Base-by-base conservation (phyloP, 2,329 filamentous ascomycete species). In the Alternaria hordeiaustralica region DNA sequence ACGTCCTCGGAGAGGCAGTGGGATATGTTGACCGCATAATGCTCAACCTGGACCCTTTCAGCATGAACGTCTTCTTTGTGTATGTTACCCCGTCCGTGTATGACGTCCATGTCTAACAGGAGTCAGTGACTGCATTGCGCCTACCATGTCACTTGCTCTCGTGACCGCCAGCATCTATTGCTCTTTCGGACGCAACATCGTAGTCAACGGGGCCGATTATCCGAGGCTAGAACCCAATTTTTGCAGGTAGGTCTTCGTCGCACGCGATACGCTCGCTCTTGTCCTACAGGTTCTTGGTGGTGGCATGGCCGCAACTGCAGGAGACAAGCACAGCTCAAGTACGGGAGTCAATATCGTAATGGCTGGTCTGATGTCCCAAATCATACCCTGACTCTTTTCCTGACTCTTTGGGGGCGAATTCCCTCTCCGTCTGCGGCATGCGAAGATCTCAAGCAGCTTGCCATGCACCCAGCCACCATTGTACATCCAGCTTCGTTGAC, bases 231-330 rank as follows among this genome's bases (percentile, higher is more conserved):
- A 66, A 53, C 74, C 71, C 3, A 73, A 71, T 36, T 60, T 83
- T 44, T 88, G 87, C 73, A 87, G 86, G 11, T 84, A 84, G 75
- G 81, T 88, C 61, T 89, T 89, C 76, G 83, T 89, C 64, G 75
- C 79, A 36, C 87, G 84, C 70, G 87, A 89, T 67, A 63, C 88
- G 25, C 70, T 87, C 47, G 84, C 84, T n/a, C 82, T 89, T n/a
- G 64, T 87, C 25, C 76, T 88, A 12, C 87, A 89, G 74, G 86
- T 84, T 4, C 80, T 81, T 5, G 87, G 87, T 10, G 87, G 87
- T 56, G 87, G 82, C 36, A 80, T 88, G 47, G 85, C 88, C 3
- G 85, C 87, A 0, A 83, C 83, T 0, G 84, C 84, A 1, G 77
- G 78, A 2, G 76, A 81, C 13, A 66, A 67, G 2, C 66, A 73